phyloP scores from a whole-genome alignment of 352 stramenopile genomes.

The Pythium utonaiense region DNA sequence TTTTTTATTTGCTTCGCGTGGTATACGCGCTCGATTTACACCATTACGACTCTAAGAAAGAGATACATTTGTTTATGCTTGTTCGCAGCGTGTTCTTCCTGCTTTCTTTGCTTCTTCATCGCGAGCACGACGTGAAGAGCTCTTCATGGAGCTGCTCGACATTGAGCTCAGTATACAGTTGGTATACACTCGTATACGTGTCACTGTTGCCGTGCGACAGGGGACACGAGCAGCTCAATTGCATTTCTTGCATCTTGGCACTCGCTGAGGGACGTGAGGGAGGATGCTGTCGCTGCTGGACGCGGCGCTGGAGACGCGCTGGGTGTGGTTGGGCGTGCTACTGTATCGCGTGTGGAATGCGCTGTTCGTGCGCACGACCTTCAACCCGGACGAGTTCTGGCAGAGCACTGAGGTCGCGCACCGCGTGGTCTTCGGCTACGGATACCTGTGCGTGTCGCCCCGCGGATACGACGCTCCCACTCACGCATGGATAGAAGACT shows the following conservation, averaged over 20 bases:
- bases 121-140: too few species aligned
- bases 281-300: constrained; percentile 17
- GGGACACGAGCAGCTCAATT: neutral
- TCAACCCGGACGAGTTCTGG: constrained; percentile 90
- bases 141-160: neutral
- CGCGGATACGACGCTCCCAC: neutral
- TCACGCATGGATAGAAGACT: neutral
- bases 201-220: neutral
- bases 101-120: neutral
- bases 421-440: constrained; percentile 82
- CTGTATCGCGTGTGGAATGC: constrained; percentile 77
- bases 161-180: neutral
- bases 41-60: constrained; percentile 2
- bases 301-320: constrained; percentile 17
- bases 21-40: constrained; percentile 2
- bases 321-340: constrained; percentile 47
- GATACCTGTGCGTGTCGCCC: constrained; percentile 55
- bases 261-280: neutral
- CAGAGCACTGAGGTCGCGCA: constrained; percentile 87
- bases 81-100: too few species aligned
- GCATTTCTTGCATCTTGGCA: neutral
- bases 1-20: constrained; percentile 2
- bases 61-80: constrained; percentile 5
- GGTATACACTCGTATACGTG: neutral
- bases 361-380: constrained; percentile 80